Percentiles rank a stretch among this genome's conserved stretches.
Conservation (phyloP, 163 green algal genomes). For the Volvox carteri region DNA sequence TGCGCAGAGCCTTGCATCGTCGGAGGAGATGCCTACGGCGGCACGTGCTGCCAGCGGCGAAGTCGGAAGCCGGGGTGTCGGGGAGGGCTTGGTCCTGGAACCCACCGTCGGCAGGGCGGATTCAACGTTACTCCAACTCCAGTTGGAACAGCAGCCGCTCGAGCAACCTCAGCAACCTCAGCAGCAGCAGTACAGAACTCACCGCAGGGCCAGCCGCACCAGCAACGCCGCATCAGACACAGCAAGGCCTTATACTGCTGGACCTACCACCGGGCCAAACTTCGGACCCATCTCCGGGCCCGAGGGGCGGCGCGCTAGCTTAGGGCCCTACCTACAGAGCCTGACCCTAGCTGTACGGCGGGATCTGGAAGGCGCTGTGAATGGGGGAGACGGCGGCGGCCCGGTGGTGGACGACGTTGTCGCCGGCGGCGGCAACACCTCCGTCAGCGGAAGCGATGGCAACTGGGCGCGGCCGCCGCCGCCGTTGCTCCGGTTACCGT, state of each 20-base stretch:
- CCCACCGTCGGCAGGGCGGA: background rate
- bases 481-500: background rate
- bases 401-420: background rate
- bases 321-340: conserved; percentile 10
- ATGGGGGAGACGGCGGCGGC: background rate
- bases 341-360: conserved; percentile 18
- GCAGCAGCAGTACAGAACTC: background rate
- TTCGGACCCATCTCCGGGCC: background rate
- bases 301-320: background rate
- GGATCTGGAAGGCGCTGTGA: background rate
- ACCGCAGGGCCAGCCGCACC: background rate
- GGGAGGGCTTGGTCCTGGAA: background rate
- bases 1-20: conserved; percentile 34
- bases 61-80: background rate
- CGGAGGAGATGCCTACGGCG: background rate
- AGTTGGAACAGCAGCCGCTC: background rate
- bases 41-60: background rate
- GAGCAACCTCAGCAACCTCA: background rate
- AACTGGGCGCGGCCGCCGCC: conserved; percentile 2
- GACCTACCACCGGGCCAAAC: background rate
- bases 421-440: background rate
- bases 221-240: background rate
- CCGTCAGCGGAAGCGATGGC: background rate
- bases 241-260: background rate
- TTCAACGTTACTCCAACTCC: background rate